Conservation (phyloP, 805 yeast species). For the Metschnikowia shivogae region DNA sequence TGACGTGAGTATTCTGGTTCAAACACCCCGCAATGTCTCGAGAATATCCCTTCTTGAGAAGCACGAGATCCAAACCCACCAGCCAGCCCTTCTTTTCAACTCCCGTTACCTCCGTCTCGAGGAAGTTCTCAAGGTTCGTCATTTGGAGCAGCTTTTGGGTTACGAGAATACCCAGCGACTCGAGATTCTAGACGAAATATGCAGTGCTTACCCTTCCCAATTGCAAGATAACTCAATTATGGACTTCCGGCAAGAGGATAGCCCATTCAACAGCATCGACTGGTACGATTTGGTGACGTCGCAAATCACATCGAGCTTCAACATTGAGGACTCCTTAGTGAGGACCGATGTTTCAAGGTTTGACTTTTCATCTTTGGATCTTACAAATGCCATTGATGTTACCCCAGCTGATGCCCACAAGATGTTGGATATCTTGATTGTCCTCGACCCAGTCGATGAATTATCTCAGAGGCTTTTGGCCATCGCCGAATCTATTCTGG, state of each 20-base stretch:
- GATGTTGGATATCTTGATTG: slow-evolving; percentile 51
- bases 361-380: slow-evolving; percentile 37
- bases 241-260: slow-evolving; percentile 15
- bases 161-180: slow-evolving; percentile 49
- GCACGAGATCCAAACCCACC: slow-evolving; percentile 29
- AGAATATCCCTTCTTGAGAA: slow-evolving; percentile 22
- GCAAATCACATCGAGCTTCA: slow-evolving; percentile 41
- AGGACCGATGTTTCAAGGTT: slow-evolving; percentile 43
- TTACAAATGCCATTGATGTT: slow-evolving; percentile 25
- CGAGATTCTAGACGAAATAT: slow-evolving; percentile 24
- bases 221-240: slow-evolving; percentile 15
- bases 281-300: slow-evolving; percentile 48
- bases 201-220: slow-evolving; percentile 24
- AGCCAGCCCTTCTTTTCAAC: slow-evolving; percentile 45
- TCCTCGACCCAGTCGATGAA: slow-evolving; percentile 72
- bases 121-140: slow-evolving; percentile 19
- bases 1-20: slow-evolving; percentile 10
- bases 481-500: slow-evolving; percentile 36
- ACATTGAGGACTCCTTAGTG: slow-evolving; percentile 37
- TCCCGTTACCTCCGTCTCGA: slow-evolving; percentile 47
- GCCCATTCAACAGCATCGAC: slow-evolving; percentile 27
- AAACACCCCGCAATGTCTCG: slow-evolving; percentile 1
- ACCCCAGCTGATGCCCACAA: slow-evolving; percentile 22
- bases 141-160: slow-evolving; percentile 37
- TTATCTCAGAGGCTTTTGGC: slow-evolving; percentile 59